Percentiles rank a stretch among this genome's conserved stretches.
phyloP scores from a whole-genome alignment of 2,329 filamentous ascomycete genomes.

The Talaromyces sp. region DNA sequence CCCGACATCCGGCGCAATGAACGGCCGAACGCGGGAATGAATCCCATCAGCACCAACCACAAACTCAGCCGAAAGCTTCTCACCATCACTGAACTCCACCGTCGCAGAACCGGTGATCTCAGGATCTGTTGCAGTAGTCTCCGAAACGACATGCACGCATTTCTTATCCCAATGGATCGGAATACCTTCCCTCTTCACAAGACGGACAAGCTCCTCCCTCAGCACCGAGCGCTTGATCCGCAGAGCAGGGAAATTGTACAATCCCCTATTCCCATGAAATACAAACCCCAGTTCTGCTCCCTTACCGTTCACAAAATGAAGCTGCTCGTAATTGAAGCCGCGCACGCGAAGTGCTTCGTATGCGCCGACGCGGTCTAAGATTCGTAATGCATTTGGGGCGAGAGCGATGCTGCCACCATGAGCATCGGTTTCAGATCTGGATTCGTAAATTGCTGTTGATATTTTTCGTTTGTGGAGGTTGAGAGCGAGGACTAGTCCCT shows the following conservation, averaged over 20 bases:
- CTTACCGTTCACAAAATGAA: not conserved
- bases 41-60: not conserved
- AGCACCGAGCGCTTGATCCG: not conserved
- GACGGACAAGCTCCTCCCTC: not conserved
- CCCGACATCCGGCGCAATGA: not conserved
- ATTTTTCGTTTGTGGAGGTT: not conserved
- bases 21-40: not conserved
- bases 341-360: not conserved
- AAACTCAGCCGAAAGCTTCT: not conserved
- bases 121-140: not conserved
- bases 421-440: not conserved
- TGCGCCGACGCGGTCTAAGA: not conserved
- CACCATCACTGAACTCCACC: not conserved
- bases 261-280: not conserved
- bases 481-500: not conserved
- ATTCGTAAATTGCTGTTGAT: not conserved
- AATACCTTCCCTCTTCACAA: not conserved
- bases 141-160: not conserved
- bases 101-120: not conserved
- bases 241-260: not conserved
- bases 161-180: not conserved
- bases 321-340: not conserved
- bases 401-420: not conserved
- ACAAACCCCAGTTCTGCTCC: not conserved
- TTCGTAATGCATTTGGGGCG: not conserved